phyloP scores from a whole-genome alignment of 306 rosid genomes.

The Alnus rubra region DNA sequence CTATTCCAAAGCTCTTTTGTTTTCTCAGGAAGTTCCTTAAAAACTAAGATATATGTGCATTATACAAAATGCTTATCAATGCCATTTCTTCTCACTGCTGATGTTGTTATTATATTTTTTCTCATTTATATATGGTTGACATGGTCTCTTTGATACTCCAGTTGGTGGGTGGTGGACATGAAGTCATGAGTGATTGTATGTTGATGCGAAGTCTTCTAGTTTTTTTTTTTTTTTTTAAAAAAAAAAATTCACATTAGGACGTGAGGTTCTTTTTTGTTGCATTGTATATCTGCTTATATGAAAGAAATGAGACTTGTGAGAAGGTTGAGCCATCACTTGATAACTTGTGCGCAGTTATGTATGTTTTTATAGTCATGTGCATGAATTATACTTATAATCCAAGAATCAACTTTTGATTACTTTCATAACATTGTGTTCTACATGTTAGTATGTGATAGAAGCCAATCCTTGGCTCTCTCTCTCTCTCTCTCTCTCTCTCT shows the following conservation, averaged over 20 bases:
- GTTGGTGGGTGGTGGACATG: neutral
- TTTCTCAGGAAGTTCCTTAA: neutral
- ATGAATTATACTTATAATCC: neutral
- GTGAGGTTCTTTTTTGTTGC: neutral
- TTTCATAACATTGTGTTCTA: neutral
- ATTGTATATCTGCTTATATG: neutral
- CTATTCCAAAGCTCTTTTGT: neutral
- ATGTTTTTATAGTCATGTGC: neutral
- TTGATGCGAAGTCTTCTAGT: neutral
- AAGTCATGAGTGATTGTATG: neutral
- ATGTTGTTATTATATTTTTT: neutral
- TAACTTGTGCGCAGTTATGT: conserved; percentile 7
- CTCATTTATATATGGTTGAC: neutral
- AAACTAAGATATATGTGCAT: neutral
- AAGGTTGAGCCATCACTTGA: neutral
- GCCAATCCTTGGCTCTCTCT: neutral
- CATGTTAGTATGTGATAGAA: neutral
- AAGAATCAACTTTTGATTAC: neutral
- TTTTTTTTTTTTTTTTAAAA: no score
- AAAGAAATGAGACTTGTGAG: neutral
- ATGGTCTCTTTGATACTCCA: neutral
- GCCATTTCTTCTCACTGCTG: neutral
- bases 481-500: neutral
- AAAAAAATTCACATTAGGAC: neutral
- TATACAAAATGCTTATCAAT: conserved; percentile 2